Base-by-base conservation (phyloP, 768 basidiomycete genomes). In the Mycena metata region DNA sequence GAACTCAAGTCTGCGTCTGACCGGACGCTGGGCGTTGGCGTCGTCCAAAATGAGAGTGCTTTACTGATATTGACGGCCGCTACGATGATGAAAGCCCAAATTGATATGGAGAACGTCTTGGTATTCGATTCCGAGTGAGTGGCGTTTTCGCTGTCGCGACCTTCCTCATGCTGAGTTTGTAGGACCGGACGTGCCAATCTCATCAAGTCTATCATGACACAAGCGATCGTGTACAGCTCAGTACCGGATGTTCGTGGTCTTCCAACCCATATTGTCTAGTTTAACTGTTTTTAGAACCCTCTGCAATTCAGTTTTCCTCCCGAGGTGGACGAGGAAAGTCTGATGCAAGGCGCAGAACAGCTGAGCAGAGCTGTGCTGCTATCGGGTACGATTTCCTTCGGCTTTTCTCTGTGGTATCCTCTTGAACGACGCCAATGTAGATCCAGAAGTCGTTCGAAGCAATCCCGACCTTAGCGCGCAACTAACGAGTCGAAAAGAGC, bases 401-500 rank as follows among this genome's bases (percentile, higher is more conserved):
- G 39, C 39, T 64, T 42, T 3, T 26, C 23, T 23, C 33, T 6
- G 15, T 35, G 13, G 7, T 19, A 39, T 16, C 7, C 36, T 47
- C 33, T 8, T 58, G 39, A 54, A 30, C 19, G 35, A 11, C 57
- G 8, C 15, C 30, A 36, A 47, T 41, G 10, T 76, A 91, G 89
- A 95, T 81, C 71, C 84, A 30, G 83, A 90, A 78, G 83, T 94
- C 70, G 89, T 96, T 55, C 80, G 87, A 45, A 84, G 88, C 11
- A 92, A 92, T 69, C 91, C 94, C 73, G 96, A 98, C 76, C 82
- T 97, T 46, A 89, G 89, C 17, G 84, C 90, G 2, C 96, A 96
- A 75, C 79, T 98, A 70, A 85, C 84, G 6, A 89, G 88, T 45
- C 87, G 94, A 33, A 91, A 91, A 74, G 89, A 91, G 61, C 83